phyloP scores from a whole-genome alignment of 2,329 filamentous ascomycete species.

The Exophiala sp. region DNA sequence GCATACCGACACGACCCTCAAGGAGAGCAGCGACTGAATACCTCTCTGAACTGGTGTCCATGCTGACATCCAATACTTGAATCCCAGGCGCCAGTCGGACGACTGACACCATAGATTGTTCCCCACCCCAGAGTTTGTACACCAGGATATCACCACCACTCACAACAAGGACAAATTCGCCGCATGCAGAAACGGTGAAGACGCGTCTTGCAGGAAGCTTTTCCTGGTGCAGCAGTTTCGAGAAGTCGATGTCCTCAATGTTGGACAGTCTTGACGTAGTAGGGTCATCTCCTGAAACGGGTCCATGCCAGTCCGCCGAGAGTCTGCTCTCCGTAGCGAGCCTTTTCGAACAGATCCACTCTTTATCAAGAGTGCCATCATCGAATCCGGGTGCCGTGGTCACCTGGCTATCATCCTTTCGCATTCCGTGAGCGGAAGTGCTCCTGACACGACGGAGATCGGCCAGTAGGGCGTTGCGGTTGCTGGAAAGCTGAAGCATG shows the following conservation, averaged over 20 bases:
- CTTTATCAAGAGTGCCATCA: slow-evolving; percentile 15
- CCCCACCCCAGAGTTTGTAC: slow-evolving; percentile 42
- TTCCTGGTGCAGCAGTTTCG: slow-evolving; percentile 25
- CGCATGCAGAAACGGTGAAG: slow-evolving; percentile 54
- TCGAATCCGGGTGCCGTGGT: not conserved
- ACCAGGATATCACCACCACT: slow-evolving; percentile 52
- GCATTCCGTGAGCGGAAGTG: slow-evolving; percentile 29
- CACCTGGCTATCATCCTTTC: slow-evolving; percentile 1
- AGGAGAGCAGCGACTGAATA: slow-evolving; percentile 55
- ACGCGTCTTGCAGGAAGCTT: slow-evolving; percentile 15
- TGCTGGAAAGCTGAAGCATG: slow-evolving; percentile 55
- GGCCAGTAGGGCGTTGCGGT: slow-evolving; percentile 23
- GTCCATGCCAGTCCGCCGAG: slow-evolving; percentile 38
- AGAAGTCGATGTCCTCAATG: slow-evolving; percentile 21
- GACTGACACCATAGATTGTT: slow-evolving; percentile 40
- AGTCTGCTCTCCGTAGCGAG: slow-evolving; percentile 49
- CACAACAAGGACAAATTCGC: slow-evolving; percentile 52
- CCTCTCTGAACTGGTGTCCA: slow-evolving; percentile 54
- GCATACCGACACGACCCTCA: slow-evolving; percentile 55
- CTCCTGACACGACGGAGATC: slow-evolving; percentile 38
- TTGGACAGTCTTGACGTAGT: slow-evolving; percentile 14
- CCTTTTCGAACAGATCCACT: slow-evolving; percentile 43
- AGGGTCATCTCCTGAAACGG: slow-evolving; percentile 31
- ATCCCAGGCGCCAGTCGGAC: slow-evolving; percentile 53
- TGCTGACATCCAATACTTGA: slow-evolving; percentile 54